Conservation (phyloP, 345 rosid genomes). For the Eucalyptus sp. region DNA sequence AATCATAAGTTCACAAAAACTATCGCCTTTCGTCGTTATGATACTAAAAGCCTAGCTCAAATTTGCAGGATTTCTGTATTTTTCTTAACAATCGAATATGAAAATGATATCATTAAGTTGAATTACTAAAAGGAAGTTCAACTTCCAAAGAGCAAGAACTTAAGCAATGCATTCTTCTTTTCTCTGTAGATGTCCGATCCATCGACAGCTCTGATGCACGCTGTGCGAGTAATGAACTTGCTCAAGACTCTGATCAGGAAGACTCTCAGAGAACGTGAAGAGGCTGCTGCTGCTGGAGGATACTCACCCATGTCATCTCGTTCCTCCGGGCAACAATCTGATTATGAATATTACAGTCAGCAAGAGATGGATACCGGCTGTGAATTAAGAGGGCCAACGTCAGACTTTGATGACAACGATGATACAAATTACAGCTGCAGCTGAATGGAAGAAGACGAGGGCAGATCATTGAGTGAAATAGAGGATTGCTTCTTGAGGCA, state of each 20-base stretch:
- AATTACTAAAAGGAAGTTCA: neutral
- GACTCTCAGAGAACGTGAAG: slow-evolving; percentile 62
- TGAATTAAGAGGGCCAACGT: slow-evolving; percentile 43
- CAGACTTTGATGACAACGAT: slow-evolving; percentile 36
- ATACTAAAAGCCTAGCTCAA: neutral
- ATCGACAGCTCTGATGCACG: slow-evolving; percentile 87
- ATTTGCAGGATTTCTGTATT: neutral
- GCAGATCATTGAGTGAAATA: slow-evolving; percentile 40
- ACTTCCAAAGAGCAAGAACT: neutral
- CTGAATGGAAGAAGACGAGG: slow-evolving; percentile 36
- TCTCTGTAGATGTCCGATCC: slow-evolving; percentile 82
- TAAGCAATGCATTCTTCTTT: neutral
- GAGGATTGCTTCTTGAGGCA: slow-evolving; percentile 67
- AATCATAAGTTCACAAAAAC: neutral
- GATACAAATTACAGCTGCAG: slow-evolving; percentile 16
- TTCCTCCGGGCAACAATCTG: slow-evolving; percentile 43
- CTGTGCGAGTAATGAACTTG: slow-evolving; percentile 97
- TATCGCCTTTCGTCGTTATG: neutral
- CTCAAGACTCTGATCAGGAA: slow-evolving; percentile 70
- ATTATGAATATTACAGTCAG: slow-evolving; percentile 55
- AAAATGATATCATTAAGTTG: neutral
- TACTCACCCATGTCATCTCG: slow-evolving; percentile 59
- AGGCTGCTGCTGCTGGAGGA: slow-evolving; percentile 36
- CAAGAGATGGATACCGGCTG: slow-evolving; percentile 76
- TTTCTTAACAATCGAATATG: neutral